A percentile compares a stretch with the other conserved stretches of the same genome.
Conservation (phyloP, 78 protist genomes). For the Protostelium mycophagum region DNA sequence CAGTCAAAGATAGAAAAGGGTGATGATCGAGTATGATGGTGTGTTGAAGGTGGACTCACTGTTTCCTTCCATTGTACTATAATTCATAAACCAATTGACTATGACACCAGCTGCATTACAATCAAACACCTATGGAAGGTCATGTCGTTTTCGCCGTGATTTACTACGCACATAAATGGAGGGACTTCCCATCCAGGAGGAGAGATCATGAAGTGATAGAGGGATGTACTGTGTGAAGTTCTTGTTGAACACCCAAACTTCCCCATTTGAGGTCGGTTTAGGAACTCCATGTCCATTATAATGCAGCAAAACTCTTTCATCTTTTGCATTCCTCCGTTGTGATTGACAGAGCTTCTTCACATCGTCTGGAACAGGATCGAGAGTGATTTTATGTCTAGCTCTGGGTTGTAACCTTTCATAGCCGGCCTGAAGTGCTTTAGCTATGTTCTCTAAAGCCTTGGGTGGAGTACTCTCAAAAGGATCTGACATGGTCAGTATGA, state of each 20-base stretch:
- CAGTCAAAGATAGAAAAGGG: too few species aligned
- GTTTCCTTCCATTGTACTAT: conserved; percentile 12
- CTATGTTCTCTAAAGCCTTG: conserved; percentile 69
- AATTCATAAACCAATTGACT: conserved; percentile 23
- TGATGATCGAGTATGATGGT: too few species aligned
- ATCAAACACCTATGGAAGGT: conserved; percentile 52
- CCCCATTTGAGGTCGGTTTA: conserved; percentile 81
- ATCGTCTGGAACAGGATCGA: conserved; percentile 49
- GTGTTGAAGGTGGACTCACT: too few species aligned
- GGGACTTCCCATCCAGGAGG: conserved; percentile 77
- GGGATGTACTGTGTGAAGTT: conserved; percentile 91
- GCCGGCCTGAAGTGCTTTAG: conserved; percentile 51
- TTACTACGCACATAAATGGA: conserved; percentile 16
- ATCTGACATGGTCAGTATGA: conserved; percentile 12
- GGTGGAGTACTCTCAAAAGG: conserved; percentile 6
- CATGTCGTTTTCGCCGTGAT: background rate
- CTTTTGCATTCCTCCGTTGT: conserved; percentile 44
- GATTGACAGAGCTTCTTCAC: conserved; percentile 37
- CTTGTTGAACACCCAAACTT: conserved; percentile 91
- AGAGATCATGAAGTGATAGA: conserved; percentile 74
- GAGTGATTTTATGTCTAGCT: conserved; percentile 23
- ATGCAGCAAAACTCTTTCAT: conserved; percentile 86
- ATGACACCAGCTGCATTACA: conserved; percentile 80
- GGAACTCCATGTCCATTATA: conserved; percentile 98
- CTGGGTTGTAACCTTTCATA: conserved; percentile 68